phyloP scores from a whole-genome alignment of 805 yeast species.

The Ogataea neopini region DNA sequence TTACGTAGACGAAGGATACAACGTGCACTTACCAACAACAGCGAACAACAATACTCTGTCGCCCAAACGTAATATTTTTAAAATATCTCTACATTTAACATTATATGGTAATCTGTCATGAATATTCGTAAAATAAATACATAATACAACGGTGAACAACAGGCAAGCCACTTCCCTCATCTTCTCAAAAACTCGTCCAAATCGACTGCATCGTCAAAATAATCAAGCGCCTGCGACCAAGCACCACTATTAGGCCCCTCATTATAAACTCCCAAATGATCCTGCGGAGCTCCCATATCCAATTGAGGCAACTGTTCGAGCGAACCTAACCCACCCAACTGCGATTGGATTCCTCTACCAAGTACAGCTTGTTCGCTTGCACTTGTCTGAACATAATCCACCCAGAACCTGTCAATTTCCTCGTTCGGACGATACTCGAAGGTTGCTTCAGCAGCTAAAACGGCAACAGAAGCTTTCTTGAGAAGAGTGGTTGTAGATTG shows the following conservation, averaged over 20 bases:
- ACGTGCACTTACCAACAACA: too few relatives aligned
- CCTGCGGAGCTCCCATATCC: background rate
- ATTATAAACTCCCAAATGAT: background rate
- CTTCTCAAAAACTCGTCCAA: background rate
- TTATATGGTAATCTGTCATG: too few relatives aligned
- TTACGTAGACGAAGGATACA: too few relatives aligned
- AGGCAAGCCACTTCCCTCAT: background rate
- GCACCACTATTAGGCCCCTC: background rate
- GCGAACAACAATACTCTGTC: too few relatives aligned
- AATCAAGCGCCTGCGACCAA: conserved; percentile 5
- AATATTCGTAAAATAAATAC: too few relatives aligned
- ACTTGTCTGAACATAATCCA: conserved; percentile 15
- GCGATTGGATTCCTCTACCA: background rate
- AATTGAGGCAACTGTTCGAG: background rate
- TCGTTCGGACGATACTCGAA: conserved; percentile 13
- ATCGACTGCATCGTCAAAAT: conserved; percentile 1
- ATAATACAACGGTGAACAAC: too few relatives aligned
- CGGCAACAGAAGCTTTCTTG: background rate
- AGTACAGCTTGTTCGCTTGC: background rate
- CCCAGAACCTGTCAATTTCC: conserved; percentile 31
- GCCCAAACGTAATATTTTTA: too few relatives aligned
- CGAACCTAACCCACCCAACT: background rate
- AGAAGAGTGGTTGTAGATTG: background rate
- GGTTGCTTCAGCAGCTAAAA: background rate
- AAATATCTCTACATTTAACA: too few relatives aligned